phyloP scores from a whole-genome alignment of 2,329 filamentous ascomycete genomes.

The Dactylella cylindrospora region DNA sequence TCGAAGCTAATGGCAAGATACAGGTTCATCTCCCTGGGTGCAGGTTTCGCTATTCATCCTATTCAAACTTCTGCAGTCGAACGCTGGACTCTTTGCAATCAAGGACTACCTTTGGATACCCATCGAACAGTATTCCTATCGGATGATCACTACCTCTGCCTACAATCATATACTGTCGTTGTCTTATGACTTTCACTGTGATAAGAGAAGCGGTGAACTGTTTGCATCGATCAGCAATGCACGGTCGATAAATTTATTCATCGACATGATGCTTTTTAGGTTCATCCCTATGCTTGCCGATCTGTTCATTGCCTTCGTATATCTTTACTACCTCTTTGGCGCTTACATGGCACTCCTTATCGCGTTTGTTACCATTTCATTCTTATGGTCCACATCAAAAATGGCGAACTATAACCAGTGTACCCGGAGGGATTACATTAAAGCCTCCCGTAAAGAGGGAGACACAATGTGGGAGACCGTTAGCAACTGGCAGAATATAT shows the following conservation, averaged over 20 bases:
- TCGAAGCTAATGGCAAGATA: constrained; percentile 48
- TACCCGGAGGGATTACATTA: constrained; percentile 52
- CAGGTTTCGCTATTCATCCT: constrained; percentile 59
- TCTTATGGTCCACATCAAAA: constrained; percentile 58
- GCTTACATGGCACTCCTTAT: constrained; percentile 61
- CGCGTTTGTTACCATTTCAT: constrained; percentile 56
- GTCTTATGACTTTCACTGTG: constrained; percentile 70
- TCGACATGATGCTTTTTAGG: constrained; percentile 63
- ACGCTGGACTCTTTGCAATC: constrained; percentile 58
- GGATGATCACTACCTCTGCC: constrained; percentile 61
- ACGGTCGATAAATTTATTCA: constrained; percentile 61
- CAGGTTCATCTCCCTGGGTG: constrained; percentile 57
- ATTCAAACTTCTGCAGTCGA: constrained; percentile 57
- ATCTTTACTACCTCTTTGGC: constrained; percentile 65
- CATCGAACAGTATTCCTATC: constrained; percentile 62
- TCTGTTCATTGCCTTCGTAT: constrained; percentile 62
- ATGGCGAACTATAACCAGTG: constrained; percentile 50
- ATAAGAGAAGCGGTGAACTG: constrained; percentile 65
- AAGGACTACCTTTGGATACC: constrained; percentile 59
- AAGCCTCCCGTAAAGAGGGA: constrained; percentile 51
- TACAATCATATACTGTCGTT: constrained; percentile 70
- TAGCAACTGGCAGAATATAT: constrained; percentile 53
- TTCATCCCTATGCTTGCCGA: constrained; percentile 66
- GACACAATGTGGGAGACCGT: constrained; percentile 52
- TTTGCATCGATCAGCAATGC: constrained; percentile 67